phyloP scores from a whole-genome alignment of 805 yeast genomes.

The Metschnikowia chrysomelidarum region DNA sequence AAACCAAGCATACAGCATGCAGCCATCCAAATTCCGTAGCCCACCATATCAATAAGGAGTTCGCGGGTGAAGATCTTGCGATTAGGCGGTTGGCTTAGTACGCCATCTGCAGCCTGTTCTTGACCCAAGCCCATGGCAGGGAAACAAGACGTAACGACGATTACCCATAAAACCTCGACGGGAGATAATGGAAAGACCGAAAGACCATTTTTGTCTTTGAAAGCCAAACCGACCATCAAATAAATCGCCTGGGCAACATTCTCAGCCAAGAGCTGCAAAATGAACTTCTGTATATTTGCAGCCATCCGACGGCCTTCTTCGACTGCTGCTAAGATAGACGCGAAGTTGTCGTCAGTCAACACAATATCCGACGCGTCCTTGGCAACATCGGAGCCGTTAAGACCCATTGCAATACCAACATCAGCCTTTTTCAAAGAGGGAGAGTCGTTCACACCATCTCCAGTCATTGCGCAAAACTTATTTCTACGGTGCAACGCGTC shows the following conservation, averaged over 20 bases:
- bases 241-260: slow-evolving; percentile 52
- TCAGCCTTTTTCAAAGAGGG: slow-evolving; percentile 26
- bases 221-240: slow-evolving; percentile 71
- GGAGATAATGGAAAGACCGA: slow-evolving; percentile 78
- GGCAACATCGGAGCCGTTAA: slow-evolving; percentile 27
- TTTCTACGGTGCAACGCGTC: slow-evolving; percentile 55
- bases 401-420: slow-evolving; percentile 29
- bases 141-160: slow-evolving; percentile 19
- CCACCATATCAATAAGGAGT: slow-evolving; percentile 38
- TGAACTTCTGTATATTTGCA: slow-evolving; percentile 19
- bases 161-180: slow-evolving; percentile 23
- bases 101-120: slow-evolving; percentile 37
- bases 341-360: slow-evolving; percentile 25
- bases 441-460: slow-evolving; percentile 34
- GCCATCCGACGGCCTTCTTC: slow-evolving; percentile 24
- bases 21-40: slow-evolving; percentile 42
- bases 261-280: slow-evolving; percentile 20
- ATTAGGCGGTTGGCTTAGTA: slow-evolving; percentile 36
- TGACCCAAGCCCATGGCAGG: slow-evolving; percentile 26
- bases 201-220: slow-evolving; percentile 54
- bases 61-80: slow-evolving; percentile 38
- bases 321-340: slow-evolving; percentile 25
- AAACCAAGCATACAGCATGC: slow-evolving; percentile 35
- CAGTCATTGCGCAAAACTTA: slow-evolving; percentile 69
- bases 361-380: slow-evolving; percentile 27